Percentiles rank a stretch among this genome's conserved stretches.
Evolutionary conservation across 768 basidiomycete genomes (phyloP).

Genomic region (Tricholoma sp.): DNA sequence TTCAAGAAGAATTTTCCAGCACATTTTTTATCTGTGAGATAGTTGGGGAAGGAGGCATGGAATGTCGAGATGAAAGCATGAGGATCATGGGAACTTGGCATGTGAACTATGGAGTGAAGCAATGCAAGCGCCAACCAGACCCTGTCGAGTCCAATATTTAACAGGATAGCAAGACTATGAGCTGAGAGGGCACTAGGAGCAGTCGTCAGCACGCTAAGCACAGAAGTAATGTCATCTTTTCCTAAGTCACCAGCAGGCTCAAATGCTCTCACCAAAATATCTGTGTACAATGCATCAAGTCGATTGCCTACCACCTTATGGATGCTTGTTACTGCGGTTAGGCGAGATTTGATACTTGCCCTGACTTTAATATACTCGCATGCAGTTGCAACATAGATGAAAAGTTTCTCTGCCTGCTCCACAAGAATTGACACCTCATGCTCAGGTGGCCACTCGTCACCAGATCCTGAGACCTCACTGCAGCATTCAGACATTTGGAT

Average conservation of each 20-base stretch:
- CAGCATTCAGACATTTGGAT: neutral
- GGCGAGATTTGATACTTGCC: neutral
- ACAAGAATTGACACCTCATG: neutral
- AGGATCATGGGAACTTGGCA: neutral
- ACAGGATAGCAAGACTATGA: neutral
- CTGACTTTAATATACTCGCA: neutral
- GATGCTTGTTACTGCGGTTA: neutral
- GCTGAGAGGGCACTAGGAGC: neutral
- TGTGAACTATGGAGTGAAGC: neutral
- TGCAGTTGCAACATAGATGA: constrained; percentile 2
- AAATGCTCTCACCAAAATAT: neutral
- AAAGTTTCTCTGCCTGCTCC: neutral
- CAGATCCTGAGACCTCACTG: neutral
- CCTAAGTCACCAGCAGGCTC: neutral
- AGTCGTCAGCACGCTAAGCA: neutral
- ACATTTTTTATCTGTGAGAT: constrained; percentile 3
- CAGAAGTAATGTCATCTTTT: neutral
- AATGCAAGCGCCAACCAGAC: neutral
- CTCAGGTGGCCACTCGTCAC: neutral
- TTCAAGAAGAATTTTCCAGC: constrained; percentile 1
- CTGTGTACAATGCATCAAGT: neutral
- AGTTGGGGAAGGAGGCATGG: constrained; percentile 12
- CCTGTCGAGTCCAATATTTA: neutral
- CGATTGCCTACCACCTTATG: neutral
- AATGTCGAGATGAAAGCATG: neutral